phyloP scores from a whole-genome alignment of 2,329 filamentous ascomycete species.

The Huntiella abstrusa region DNA sequence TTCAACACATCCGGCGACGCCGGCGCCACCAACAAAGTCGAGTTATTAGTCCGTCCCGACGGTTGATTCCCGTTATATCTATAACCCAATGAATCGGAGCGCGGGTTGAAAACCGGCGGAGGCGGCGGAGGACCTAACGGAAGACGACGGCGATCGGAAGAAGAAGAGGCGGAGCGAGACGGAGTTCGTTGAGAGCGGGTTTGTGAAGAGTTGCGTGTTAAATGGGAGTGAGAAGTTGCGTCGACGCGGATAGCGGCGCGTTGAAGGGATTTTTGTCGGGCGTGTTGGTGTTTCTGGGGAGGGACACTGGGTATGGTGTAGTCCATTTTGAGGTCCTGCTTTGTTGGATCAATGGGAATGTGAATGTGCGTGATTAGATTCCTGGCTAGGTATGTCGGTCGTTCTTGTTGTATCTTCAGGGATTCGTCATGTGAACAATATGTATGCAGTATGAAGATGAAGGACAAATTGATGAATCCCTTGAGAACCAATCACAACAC shows the following conservation, averaged over 20 bases:
- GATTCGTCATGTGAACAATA: too few species aligned
- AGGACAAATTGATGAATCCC: too few species aligned
- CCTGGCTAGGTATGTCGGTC: too few species aligned
- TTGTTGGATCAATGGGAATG: too few species aligned
- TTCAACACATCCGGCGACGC: conserved; percentile 9
- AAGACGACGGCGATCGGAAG: neutral
- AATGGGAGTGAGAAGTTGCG: conserved; percentile 3
- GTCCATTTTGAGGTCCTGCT: conserved; percentile 9
- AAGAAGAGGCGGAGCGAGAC: neutral
- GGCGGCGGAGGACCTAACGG: neutral
- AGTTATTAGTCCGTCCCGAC: neutral
- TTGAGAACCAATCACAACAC: too few species aligned
- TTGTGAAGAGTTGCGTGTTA: neutral
- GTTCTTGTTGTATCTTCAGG: too few species aligned
- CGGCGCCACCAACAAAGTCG: conserved; percentile 2
- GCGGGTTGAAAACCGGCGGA: neutral
- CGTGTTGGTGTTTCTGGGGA: conserved; percentile 11
- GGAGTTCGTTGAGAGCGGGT: neutral
- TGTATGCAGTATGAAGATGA: too few species aligned
- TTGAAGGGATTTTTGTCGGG: conserved; percentile 12
- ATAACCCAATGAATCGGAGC: neutral
- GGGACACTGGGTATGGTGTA: conserved; percentile 12
- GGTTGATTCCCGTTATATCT: neutral
- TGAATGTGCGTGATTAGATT: too few species aligned
- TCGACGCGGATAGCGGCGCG: conserved; percentile 8